A percentile compares a stretch with the other conserved stretches of the same genome.
These are phyloP conservation scores for Hyaloscypha finlandica DNA, from an alignment of 495 filamentous ascomycete genomes.

Conservation along the genomic window DNA sequence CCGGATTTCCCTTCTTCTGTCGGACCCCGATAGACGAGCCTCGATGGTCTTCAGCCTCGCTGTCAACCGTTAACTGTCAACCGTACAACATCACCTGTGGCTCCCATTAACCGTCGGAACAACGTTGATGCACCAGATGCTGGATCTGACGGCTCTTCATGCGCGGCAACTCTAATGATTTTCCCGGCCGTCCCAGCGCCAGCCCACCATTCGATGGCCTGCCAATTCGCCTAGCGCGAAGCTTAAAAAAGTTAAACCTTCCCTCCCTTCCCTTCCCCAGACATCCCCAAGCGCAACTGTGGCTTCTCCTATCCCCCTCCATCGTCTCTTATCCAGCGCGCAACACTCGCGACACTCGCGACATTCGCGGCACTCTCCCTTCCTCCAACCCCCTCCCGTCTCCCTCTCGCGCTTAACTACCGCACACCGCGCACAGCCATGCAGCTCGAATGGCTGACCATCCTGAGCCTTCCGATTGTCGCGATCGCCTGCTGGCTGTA, in stretches of 20 bases:
- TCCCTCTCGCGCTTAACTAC: neutral
- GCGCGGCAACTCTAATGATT: constrained; percentile 4
- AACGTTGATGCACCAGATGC: too few relatives aligned
- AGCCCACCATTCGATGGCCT: neutral
- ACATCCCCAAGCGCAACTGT: constrained; percentile 10
- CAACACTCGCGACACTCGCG: too few relatives aligned
- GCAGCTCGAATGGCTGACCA: constrained; percentile 21
- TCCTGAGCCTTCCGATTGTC: constrained; percentile 61
- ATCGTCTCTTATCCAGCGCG: constrained; percentile 22
- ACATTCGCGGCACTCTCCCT: neutral
- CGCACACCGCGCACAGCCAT: constrained; percentile 11
- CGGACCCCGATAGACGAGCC: neutral
- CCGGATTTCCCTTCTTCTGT: neutral
- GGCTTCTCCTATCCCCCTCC: constrained; percentile 14
- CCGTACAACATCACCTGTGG: neutral
- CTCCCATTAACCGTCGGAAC: neutral
- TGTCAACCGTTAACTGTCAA: neutral
- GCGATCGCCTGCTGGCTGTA: constrained; percentile 56
- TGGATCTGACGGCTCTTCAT: neutral
- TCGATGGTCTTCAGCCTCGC: neutral
- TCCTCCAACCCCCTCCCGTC: neutral
- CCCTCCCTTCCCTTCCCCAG: neutral
- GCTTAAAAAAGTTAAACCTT: constrained; percentile 4
- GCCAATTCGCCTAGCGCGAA: constrained; percentile 6
- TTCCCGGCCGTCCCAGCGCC: neutral